Percentiles rank a stretch among this genome's conserved stretches.
Evolutionary conservation across 2,329 filamentous ascomycete genomes (phyloP).

Genomic region (Ceratocystis eucalypticola): DNA sequence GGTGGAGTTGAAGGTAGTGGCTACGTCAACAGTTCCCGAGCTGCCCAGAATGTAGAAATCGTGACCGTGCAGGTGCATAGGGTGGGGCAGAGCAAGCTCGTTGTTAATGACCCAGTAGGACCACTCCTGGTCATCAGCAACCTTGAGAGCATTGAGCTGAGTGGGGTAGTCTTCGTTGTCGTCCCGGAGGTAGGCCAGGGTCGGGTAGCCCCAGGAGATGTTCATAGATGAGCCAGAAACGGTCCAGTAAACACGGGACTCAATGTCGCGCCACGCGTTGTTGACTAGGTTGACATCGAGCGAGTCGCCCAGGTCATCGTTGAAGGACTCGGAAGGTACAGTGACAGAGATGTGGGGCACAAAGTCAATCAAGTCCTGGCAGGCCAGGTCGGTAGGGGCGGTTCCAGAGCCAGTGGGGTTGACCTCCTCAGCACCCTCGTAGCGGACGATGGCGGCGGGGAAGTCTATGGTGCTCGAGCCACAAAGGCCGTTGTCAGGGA

Average conservation of each 20-base stretch:
- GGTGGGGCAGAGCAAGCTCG: slow-evolving; percentile 27
- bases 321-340: slow-evolving; percentile 23
- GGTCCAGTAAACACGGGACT: slow-evolving; percentile 25
- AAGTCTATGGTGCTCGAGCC: slow-evolving; percentile 23
- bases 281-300: slow-evolving; percentile 22
- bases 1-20: slow-evolving; percentile 23
- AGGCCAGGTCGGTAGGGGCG: slow-evolving; percentile 21
- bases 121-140: slow-evolving; percentile 22
- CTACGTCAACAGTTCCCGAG: slow-evolving; percentile 19
- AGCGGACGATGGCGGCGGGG: slow-evolving; percentile 31
- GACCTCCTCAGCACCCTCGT: slow-evolving; percentile 25
- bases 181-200: slow-evolving; percentile 24
- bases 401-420: slow-evolving; percentile 26
- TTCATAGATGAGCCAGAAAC: slow-evolving; percentile 27
- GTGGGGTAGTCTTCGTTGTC: slow-evolving; percentile 20
- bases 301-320: slow-evolving; percentile 21
- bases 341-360: slow-evolving; percentile 24
- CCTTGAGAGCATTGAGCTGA: slow-evolving; percentile 21
- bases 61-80: slow-evolving; percentile 38
- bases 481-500: slow-evolving; percentile 25
- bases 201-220: slow-evolving; percentile 31
- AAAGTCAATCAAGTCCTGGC: slow-evolving; percentile 21
- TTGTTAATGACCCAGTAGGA: slow-evolving; percentile 27
- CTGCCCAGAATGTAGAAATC: slow-evolving; percentile 34
- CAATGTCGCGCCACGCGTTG: slow-evolving; percentile 20